Evolutionary conservation across 2,329 filamentous ascomycete genomes (phyloP).

Genomic region (Neonectria coccinea): DNA sequence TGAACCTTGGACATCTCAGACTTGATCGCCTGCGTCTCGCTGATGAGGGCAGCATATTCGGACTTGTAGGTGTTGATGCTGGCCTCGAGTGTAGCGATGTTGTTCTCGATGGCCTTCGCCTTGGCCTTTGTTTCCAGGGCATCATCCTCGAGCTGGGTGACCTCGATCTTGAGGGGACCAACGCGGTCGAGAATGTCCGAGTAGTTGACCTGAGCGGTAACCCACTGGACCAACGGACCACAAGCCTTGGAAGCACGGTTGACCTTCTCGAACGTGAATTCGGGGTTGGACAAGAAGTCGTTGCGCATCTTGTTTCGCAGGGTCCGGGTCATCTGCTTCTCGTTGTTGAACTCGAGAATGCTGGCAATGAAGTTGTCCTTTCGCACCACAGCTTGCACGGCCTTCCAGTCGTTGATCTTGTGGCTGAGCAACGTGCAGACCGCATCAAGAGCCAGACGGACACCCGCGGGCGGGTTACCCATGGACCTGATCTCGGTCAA

Average conservation of each 20-base stretch:
- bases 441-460: conserved; percentile 92
- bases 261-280: conserved; percentile 96
- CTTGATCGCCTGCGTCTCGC: conserved; percentile 97
- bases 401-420: conserved; percentile 91
- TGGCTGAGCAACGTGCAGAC: conserved; percentile 95
- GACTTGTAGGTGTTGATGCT: conserved; percentile 96
- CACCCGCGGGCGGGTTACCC: conserved; percentile 90
- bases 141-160: conserved; percentile 86
- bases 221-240: conserved; percentile 97
- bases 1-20: conserved; percentile 95
- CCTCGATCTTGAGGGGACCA: conserved; percentile 91
- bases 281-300: conserved; percentile 90
- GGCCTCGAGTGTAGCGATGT: conserved; percentile 83
- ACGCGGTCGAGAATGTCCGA: conserved; percentile 97
- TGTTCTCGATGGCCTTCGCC: conserved; percentile 90
- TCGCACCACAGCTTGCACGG: conserved; percentile 87
- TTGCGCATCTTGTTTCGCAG: conserved; percentile 90
- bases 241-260: conserved; percentile 97
- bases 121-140: conserved; percentile 93
- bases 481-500: conserved; percentile 98
- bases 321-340: conserved; percentile 88
- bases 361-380: conserved; percentile 97
- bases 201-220: conserved; percentile 94
- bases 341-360: conserved; percentile 97
- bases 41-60: conserved; percentile 95